Evolutionary conservation across 257 asterid genomes (phyloP), one percentile per base, ranked within the genome.

Genomic region (Mitragyna speciosa): DNA sequence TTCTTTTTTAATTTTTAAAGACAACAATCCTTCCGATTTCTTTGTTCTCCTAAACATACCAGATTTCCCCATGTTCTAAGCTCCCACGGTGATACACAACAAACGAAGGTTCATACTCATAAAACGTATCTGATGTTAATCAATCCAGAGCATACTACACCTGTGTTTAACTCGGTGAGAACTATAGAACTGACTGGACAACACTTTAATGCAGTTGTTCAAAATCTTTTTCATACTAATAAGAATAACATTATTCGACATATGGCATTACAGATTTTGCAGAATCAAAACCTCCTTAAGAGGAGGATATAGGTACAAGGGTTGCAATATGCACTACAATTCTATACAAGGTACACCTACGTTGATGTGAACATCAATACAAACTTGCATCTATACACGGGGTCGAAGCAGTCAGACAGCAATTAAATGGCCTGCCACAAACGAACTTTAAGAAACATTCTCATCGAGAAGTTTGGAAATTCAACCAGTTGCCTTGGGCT

Each of bases 281-380:
- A 28, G 66, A n/a, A 61, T 12, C 4, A 41, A 36, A 48, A n/a
- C 58, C 9, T 28, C 75, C 49, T 26, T n/a, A 56, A 39, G 71
- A 17, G 33, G 30, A 2, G 33, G 71, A n/a, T 22, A 39, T 79
- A 66, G 73, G 28, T 47, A 74, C 76, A 81, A 67, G 76, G 45
- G 20, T 22, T 45, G 66, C 51, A 41, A 6, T 49, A 10, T 16
- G 73, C 74, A 67, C 24, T 76, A 48, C 49, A 76, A 24, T 49
- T 41, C 67, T 81, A 81, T 58, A 76, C 80, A 68, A 66, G 76
- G 72, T 14, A 24, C 65, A 71, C 22, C 77, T 45, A 58, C 47
- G 22, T 31, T 39, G 41, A 36, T 58, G 63, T 20, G 14, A 56
- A 19, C 3, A 56, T 19, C 19, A 36, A 36, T 59, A 75, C 78